Percentiles rank a stretch among this genome's conserved stretches.
These are phyloP conservation scores for Pachyrhizus erosus DNA, from an alignment of 306 rosid genomes.

Conservation along the genomic window DNA sequence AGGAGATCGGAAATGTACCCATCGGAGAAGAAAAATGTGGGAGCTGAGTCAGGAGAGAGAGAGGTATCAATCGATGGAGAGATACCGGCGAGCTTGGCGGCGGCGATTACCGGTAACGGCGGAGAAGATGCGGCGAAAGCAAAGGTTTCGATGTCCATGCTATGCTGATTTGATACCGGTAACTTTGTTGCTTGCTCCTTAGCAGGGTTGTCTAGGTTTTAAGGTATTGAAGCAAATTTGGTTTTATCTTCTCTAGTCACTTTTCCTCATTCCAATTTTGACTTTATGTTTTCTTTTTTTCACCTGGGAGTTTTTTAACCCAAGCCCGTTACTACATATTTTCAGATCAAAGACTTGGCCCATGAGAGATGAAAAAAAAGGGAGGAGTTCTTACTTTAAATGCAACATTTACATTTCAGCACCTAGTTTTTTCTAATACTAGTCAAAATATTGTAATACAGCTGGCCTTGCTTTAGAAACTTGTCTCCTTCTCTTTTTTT, in stretches of 20 bases:
- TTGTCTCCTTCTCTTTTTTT: not conserved
- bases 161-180: not conserved
- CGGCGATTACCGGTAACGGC: constrained; percentile 73
- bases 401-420: not conserved
- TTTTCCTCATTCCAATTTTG: not conserved
- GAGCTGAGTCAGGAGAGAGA: constrained; percentile 61
- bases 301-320: not conserved
- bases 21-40: constrained; percentile 57
- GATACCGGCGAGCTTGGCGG: constrained; percentile 70
- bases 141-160: constrained; percentile 62
- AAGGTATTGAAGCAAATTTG: not conserved
- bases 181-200: not conserved
- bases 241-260: not conserved
- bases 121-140: constrained; percentile 69
- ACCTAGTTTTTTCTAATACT: not conserved
- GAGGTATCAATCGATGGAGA: constrained; percentile 58
- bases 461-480: not conserved
- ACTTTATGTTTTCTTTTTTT: not conserved
- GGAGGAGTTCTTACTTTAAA: not conserved
- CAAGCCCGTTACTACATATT: not conserved
- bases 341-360: constrained; percentile 8
- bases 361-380: not conserved
- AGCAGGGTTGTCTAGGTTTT: not conserved
- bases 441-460: not conserved
- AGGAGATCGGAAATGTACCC: constrained; percentile 57